A percentile compares a stretch with the other conserved stretches of the same genome.
Evolutionary conservation across 1,284 basidiomycete genomes (phyloP).

Genomic region (Earliella scabrosa): DNA sequence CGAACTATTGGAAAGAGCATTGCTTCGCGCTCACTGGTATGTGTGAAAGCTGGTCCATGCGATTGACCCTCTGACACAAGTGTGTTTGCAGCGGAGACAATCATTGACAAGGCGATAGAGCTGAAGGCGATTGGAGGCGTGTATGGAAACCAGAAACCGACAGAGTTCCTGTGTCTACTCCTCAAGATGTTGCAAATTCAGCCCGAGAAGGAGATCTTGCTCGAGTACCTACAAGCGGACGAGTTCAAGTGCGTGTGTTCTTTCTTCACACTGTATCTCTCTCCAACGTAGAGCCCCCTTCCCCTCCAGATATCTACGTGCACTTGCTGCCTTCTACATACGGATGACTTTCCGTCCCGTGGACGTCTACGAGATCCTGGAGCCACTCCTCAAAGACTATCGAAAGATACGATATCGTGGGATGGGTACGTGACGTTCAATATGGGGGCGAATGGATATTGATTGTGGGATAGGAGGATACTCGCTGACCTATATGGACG

Average conservation of each 20-base stretch:
- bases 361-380: conserved; percentile 92
- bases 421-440: conserved; percentile 59
- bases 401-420: conserved; percentile 85
- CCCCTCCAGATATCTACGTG: conserved; percentile 94
- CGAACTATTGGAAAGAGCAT: conserved; percentile 95
- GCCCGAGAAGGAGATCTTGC: conserved; percentile 93
- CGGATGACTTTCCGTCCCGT: conserved; percentile 91
- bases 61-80: background rate
- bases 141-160: conserved; percentile 91
- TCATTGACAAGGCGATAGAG: conserved; percentile 93
- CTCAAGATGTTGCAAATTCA: conserved; percentile 97
- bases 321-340: conserved; percentile 93
- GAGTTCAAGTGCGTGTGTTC: conserved; percentile 94
- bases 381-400: conserved; percentile 94
- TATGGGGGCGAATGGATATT: background rate
- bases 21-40: conserved; percentile 91
- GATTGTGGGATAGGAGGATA: conserved; percentile 65
- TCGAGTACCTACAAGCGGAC: conserved; percentile 93
- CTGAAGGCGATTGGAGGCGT: conserved; percentile 90
- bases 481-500: conserved; percentile 87
- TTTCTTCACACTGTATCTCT: too few relatives aligned
- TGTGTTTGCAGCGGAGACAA: conserved; percentile 70
- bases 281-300: too few relatives aligned
- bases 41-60: conserved; percentile 12
- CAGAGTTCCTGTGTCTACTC: conserved; percentile 89